These are phyloP conservation scores for Aspergillus sp. DNA, from an alignment of 2,329 filamentous ascomycete genomes.

Conservation along the genomic window DNA sequence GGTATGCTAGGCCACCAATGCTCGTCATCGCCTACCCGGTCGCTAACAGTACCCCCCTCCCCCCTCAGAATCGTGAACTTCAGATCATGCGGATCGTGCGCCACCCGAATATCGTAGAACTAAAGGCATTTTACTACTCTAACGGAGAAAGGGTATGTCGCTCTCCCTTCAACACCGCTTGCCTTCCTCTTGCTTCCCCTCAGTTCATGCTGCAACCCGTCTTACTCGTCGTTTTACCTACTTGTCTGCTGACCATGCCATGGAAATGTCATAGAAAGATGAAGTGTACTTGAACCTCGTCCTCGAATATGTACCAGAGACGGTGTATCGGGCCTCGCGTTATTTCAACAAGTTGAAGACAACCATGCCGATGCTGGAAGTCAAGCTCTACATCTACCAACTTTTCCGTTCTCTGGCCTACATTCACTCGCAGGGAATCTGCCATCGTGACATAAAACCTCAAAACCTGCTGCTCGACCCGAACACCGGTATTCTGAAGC, in stretches of 20 bases:
- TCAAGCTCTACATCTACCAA: constrained; percentile 99
- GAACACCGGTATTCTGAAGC: constrained; percentile 85
- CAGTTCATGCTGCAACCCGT: not conserved
- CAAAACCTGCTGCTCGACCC: constrained; percentile 96
- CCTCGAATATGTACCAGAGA: constrained; percentile 97
- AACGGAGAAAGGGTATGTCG: constrained; percentile 88
- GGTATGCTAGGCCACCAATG: constrained; percentile 55
- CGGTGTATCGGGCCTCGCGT: constrained; percentile 93
- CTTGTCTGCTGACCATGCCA: constrained; percentile 12
- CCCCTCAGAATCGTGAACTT: constrained; percentile 84
- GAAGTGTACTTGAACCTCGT: constrained; percentile 98
- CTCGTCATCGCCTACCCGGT: not conserved
- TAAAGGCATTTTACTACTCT: constrained; percentile 99
- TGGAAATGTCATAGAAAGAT: constrained; percentile 68
- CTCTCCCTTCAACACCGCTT: constrained; percentile 1
- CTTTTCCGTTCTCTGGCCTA: constrained; percentile 97
- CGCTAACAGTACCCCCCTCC: constrained; percentile 30
- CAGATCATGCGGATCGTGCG: constrained; percentile 99
- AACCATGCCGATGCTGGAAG: constrained; percentile 97
- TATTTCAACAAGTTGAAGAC: constrained; percentile 99
- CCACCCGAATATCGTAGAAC: constrained; percentile 97
- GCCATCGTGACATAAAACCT: constrained; percentile 98
- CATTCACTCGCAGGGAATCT: constrained; percentile 99
- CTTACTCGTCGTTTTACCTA: not conserved
- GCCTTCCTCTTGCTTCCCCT: constrained; percentile 3